phyloP scores from a whole-genome alignment of 148 eudicot species.

The Spergularia marina region DNA sequence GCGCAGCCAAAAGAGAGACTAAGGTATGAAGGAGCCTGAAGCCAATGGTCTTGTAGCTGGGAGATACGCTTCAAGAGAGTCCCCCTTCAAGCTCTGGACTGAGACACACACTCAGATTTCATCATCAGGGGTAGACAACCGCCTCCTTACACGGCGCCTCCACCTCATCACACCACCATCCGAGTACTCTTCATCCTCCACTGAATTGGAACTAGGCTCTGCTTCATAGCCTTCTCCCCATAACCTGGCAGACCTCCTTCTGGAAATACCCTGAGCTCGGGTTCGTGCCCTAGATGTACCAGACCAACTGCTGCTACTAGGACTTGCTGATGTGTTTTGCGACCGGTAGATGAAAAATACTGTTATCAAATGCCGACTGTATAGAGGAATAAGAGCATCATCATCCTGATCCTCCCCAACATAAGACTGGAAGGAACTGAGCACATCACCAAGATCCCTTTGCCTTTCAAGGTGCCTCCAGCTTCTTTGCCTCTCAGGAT shows the following conservation, averaged over 20 bases:
- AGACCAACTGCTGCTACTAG: conserved; percentile 58
- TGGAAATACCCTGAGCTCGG: conserved; percentile 42
- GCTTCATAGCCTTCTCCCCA: conserved; percentile 73
- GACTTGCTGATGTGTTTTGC: conserved; percentile 41
- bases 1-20: no score
- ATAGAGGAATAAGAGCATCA: conserved; percentile 39
- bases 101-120: conserved; percentile 21
- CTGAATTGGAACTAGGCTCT: conserved; percentile 38
- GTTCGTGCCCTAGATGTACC: conserved; percentile 53
- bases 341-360: conserved; percentile 60
- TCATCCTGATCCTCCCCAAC: conserved; percentile 57
- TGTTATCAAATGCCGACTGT: conserved; percentile 61
- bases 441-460: conserved; percentile 75
- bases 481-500: conserved; percentile 66
- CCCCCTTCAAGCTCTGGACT: background rate
- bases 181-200: conserved; percentile 52
- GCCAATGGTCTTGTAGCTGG: no score
- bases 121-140: conserved; percentile 41
- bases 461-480: conserved; percentile 89
- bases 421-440: conserved; percentile 73
- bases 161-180: conserved; percentile 45
- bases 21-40: no score
- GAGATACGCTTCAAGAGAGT: background rate
- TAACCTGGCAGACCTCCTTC: conserved; percentile 57
- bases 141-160: conserved; percentile 42